Evolutionary conservation across 2,329 filamentous ascomycete species (phyloP).

Genomic region (Anthostomella pinea): DNA sequence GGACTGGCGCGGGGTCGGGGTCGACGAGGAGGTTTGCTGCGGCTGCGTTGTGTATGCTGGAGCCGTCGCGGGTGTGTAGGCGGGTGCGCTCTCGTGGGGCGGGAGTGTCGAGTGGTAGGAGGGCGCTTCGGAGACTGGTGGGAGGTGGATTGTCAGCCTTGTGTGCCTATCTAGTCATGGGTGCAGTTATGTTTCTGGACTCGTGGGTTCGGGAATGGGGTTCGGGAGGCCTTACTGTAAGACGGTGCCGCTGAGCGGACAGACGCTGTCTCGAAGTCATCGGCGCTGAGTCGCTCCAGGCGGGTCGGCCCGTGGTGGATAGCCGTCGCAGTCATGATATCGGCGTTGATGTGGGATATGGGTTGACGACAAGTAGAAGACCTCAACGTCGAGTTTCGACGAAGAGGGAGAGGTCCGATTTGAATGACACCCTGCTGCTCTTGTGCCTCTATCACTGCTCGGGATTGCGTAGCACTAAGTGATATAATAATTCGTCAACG

Average conservation of each 20-base stretch:
- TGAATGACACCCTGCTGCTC: too few relatives aligned
- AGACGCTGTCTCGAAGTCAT: constrained; percentile 66
- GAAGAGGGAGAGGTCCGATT: too few relatives aligned
- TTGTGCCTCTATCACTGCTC: too few relatives aligned
- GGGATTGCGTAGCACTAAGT: too few relatives aligned
- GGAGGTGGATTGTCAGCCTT: too few relatives aligned
- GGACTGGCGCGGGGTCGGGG: constrained; percentile 20
- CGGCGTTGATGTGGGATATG: constrained; percentile 1
- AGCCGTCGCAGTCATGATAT: constrained; percentile 22
- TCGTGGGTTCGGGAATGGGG: neutral
- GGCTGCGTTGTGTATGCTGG: constrained; percentile 13
- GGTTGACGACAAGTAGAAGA: too few relatives aligned
- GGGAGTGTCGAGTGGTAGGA: constrained; percentile 58
- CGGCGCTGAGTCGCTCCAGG: constrained; percentile 34
- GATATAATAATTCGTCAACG: too few relatives aligned
- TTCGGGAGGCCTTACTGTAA: constrained; percentile 49
- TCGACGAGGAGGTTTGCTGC: constrained; percentile 19
- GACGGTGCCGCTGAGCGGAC: constrained; percentile 67
- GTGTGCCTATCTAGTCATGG: too few relatives aligned
- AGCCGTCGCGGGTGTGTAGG: constrained; percentile 43
- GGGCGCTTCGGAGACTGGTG: constrained; percentile 59
- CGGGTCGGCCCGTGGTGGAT: constrained; percentile 22
- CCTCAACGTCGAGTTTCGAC: too few relatives aligned
- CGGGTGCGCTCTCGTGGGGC: constrained; percentile 47
- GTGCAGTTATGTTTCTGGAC: too few relatives aligned